These are phyloP conservation scores for Ramichloridium luteum DNA, from an alignment of 2,329 filamentous ascomycete species.

Conservation along the genomic window DNA sequence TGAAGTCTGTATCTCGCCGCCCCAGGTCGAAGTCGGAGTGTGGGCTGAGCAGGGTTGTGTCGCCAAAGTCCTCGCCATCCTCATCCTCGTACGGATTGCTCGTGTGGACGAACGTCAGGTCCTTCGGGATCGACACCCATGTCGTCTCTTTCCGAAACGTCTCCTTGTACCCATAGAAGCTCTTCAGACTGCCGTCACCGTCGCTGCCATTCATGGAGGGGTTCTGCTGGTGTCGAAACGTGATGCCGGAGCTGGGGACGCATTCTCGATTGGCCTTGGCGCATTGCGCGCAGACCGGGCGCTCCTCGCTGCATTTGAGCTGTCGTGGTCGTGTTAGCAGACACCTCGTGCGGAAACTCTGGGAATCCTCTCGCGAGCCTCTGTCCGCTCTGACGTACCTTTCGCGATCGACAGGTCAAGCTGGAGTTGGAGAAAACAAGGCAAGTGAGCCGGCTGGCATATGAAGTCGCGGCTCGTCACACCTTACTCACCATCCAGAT, in stretches of 20 bases:
- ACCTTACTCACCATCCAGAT: slow-evolving; percentile 1
- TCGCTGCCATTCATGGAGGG: slow-evolving; percentile 50
- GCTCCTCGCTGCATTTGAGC: slow-evolving; percentile 53
- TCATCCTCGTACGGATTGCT: slow-evolving; percentile 48
- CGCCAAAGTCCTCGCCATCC: slow-evolving; percentile 11
- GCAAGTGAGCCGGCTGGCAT: not conserved
- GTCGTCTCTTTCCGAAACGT: slow-evolving; percentile 48
- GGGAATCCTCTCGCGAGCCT: not conserved
- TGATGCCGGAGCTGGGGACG: slow-evolving; percentile 48
- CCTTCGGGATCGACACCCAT: slow-evolving; percentile 51
- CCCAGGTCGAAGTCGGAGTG: not conserved
- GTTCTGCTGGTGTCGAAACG: slow-evolving; percentile 59
- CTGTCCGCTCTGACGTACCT: slow-evolving; percentile 14
- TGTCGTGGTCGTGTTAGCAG: slow-evolving; percentile 19
- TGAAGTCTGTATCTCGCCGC: slow-evolving; percentile 2
- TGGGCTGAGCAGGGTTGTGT: not conserved
- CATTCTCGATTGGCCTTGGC: slow-evolving; percentile 49
- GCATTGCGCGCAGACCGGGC: slow-evolving; percentile 49
- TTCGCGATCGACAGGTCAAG: slow-evolving; percentile 24
- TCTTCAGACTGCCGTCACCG: slow-evolving; percentile 39
- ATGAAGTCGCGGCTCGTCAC: not conserved
- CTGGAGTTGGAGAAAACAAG: slow-evolving; percentile 8
- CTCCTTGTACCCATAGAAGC: slow-evolving; percentile 55
- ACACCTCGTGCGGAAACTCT: not conserved
- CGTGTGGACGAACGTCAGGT: slow-evolving; percentile 50